These are phyloP conservation scores for Usnea hakonensis DNA, from an alignment of 495 filamentous ascomycete species.

Conservation along the genomic window DNA sequence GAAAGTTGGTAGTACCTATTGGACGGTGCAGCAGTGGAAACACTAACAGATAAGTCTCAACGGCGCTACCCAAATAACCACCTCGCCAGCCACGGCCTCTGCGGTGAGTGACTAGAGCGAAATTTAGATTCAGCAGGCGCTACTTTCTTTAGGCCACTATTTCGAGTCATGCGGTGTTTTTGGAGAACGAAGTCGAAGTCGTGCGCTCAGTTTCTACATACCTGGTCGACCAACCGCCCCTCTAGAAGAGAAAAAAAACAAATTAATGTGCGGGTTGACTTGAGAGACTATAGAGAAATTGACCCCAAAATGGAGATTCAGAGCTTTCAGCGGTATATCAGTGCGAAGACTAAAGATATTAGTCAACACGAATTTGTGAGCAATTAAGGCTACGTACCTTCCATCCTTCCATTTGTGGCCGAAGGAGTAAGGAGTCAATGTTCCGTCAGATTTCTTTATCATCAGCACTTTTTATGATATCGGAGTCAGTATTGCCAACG, in stretches of 20 bases:
- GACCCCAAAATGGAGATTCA: conserved; percentile 96
- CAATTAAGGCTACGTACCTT: conserved; percentile 24
- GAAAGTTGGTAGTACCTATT: not conserved
- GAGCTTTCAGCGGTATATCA: conserved; percentile 86
- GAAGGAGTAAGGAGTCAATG: conserved; percentile 77
- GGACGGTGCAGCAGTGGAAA: conserved; percentile 37
- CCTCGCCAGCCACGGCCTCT: conserved; percentile 92
- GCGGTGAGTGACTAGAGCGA: conserved; percentile 69
- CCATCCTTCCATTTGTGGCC: conserved; percentile 99
- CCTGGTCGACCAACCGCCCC: conserved; percentile 77
- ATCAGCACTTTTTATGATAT: too few species aligned
- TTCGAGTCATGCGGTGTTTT: not conserved
- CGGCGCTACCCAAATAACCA: conserved; percentile 83
- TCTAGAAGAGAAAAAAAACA: conserved; percentile 95
- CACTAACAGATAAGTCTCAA: conserved; percentile 70
- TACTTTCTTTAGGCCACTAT: not conserved
- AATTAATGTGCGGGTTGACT: conserved; percentile 94
- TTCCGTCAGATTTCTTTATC: conserved; percentile 76
- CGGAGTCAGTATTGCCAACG: too few species aligned
- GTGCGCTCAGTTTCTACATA: not conserved
- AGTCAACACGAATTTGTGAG: not conserved
- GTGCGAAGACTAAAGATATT: conserved; percentile 56
- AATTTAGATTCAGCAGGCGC: not conserved
- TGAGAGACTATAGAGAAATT: conserved; percentile 94
- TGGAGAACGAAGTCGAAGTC: not conserved